Percentiles rank a stretch among this genome's conserved stretches.
These are phyloP conservation scores for Vitis hybrid DNA, from an alignment of 177 flowering plant genomes.

Conservation along the genomic window DNA sequence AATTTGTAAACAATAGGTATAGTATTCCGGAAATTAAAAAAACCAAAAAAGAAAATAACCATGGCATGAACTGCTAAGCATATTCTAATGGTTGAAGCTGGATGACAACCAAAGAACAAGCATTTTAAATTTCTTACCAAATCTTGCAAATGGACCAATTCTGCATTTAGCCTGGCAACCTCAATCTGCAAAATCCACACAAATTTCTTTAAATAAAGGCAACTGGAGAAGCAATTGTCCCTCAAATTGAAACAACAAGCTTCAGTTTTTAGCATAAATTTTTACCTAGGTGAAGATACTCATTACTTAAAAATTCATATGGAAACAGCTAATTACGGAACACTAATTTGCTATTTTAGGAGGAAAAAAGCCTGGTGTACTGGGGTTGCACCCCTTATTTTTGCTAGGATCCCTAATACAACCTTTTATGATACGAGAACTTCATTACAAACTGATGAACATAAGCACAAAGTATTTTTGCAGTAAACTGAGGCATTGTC, in stretches of 20 bases:
- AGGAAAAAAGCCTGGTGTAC: no score
- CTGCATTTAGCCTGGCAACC: conserved; percentile 48
- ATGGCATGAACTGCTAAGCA: not conserved
- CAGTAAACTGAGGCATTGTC: no score
- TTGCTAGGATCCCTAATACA: no score
- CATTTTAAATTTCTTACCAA: conserved; percentile 35
- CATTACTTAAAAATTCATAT: not conserved
- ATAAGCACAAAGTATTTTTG: no score
- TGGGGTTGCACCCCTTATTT: no score
- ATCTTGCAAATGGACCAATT: conserved; percentile 40
- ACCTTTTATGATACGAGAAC: no score
- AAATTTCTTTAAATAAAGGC: not conserved
- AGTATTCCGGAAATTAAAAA: no score
- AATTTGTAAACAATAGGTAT: not conserved
- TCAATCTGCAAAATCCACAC: conserved; percentile 46
- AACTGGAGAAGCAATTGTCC: not conserved
- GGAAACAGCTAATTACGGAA: not conserved
- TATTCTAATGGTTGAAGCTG: not conserved
- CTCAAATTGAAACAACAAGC: not conserved
- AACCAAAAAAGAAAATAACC: no score
- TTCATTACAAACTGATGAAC: no score
- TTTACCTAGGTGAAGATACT: not conserved
- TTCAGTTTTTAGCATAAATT: not conserved
- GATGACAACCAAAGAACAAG: not conserved
- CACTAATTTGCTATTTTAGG: no score